phyloP scores from a whole-genome alignment of 176 grass and related monocot genomes.

The Zoysia pacifica region DNA sequence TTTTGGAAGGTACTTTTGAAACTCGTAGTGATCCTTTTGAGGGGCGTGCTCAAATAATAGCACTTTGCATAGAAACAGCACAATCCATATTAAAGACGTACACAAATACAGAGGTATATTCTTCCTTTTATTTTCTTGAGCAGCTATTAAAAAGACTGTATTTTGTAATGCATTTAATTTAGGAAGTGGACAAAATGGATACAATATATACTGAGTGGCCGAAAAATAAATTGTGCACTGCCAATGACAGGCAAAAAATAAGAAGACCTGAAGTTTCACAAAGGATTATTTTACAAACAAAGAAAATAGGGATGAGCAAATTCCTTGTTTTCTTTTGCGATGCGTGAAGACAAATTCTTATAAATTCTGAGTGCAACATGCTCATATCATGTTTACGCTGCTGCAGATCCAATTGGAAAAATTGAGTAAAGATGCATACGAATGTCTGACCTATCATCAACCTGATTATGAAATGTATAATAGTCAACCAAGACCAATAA shows the following conservation, averaged over 20 bases:
- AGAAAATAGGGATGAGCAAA: no score
- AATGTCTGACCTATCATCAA: not conserved
- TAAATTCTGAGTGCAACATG: not conserved
- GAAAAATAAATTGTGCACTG: not conserved
- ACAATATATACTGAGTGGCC: not conserved
- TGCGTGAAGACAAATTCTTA: not conserved
- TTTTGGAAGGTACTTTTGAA: constrained; percentile 14
- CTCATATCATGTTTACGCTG: not conserved
- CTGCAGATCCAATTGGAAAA: constrained; percentile 7
- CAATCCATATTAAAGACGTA: not conserved
- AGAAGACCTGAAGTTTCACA: not conserved
- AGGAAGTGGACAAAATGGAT: not conserved
- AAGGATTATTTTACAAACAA: not conserved
- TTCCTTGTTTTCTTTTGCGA: not conserved
- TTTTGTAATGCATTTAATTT: not conserved
- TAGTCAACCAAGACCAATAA: constrained; percentile 19
- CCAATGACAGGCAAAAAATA: not conserved
- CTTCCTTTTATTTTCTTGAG: not conserved
- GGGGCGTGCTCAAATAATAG: not conserved
- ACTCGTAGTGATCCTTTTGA: not conserved
- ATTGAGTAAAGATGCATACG: constrained; percentile 35
- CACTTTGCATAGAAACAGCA: not conserved
- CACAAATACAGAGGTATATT: not conserved
- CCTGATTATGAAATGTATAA: constrained; percentile 44
- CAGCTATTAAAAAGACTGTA: not conserved